These are phyloP conservation scores for Leccinum fallax DNA, from an alignment of 1,284 basidiomycete genomes.

Conservation along the genomic window DNA sequence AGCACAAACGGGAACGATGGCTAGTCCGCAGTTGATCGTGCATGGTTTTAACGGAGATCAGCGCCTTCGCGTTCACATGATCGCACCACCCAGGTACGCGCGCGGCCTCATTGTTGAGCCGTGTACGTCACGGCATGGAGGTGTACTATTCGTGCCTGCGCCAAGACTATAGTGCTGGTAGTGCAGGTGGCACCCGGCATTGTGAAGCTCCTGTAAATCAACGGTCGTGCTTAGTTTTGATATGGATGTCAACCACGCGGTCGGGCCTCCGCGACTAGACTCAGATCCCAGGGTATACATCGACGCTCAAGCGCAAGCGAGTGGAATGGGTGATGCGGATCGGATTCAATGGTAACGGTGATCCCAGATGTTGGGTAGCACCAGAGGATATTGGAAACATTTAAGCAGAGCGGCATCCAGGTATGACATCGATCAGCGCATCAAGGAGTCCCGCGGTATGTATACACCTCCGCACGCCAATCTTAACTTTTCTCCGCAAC, in stretches of 20 bases:
- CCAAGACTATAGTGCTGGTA: not conserved
- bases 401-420: constrained; percentile 1
- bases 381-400: not conserved
- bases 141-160: constrained; percentile 2
- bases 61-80: constrained; percentile 4
- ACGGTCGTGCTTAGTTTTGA: not conserved
- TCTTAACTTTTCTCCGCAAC: constrained; percentile 7
- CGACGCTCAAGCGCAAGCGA: not conserved
- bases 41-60: not conserved
- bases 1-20: not conserved
- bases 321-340: not conserved
- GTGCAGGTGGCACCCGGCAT: not conserved
- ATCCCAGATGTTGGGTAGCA: not conserved
- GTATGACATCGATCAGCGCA: constrained; percentile 10
- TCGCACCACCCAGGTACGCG: constrained; percentile 15
- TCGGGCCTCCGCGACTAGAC: not conserved
- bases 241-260: not conserved
- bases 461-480: constrained; percentile 10
- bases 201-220: not conserved
- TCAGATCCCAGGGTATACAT: not conserved
- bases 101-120: constrained; percentile 5
- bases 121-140: constrained; percentile 16
- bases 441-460: constrained; percentile 10
- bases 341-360: not conserved
- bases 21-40: not conserved